A percentile compares a stretch with the other conserved stretches of the same genome.
Evolutionary conservation across 2,329 filamentous ascomycete genomes (phyloP).

Genomic region (Pseudophaeomoniella oleicola): DNA sequence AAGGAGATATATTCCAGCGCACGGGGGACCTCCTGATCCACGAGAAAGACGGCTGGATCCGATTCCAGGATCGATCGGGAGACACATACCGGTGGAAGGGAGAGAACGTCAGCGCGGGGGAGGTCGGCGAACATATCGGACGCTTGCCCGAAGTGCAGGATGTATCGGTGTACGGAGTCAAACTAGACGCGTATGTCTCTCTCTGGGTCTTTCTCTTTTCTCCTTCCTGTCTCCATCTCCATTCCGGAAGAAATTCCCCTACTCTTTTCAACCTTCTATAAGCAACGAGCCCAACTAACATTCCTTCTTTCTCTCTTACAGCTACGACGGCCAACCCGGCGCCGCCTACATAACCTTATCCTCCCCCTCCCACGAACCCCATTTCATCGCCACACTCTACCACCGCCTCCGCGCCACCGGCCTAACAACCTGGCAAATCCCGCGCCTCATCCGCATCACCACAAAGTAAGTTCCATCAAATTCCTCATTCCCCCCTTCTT

Average conservation of each 20-base stretch:
- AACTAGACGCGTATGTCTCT: too few relatives aligned
- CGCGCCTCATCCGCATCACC: background rate
- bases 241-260: too few relatives aligned
- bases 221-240: too few relatives aligned
- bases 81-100: slow-evolving; percentile 49
- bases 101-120: slow-evolving; percentile 68
- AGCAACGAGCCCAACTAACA: too few relatives aligned
- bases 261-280: too few relatives aligned
- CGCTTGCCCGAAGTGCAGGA: slow-evolving; percentile 53
- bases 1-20: slow-evolving; percentile 70
- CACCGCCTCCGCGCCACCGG: background rate
- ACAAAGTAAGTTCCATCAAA: background rate
- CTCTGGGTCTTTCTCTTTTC: too few relatives aligned
- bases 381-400: background rate
- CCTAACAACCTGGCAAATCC: background rate
- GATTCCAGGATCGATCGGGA: slow-evolving; percentile 56
- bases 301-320: too few relatives aligned
- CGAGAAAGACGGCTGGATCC: slow-evolving; percentile 56
- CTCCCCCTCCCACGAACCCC: background rate
- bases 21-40: slow-evolving; percentile 69
- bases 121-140: slow-evolving; percentile 65
- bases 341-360: background rate
- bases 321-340: background rate
- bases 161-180: slow-evolving; percentile 75
- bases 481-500: background rate